phyloP scores from a whole-genome alignment of 176 grass and related monocot species.

The Ananas comosus region DNA sequence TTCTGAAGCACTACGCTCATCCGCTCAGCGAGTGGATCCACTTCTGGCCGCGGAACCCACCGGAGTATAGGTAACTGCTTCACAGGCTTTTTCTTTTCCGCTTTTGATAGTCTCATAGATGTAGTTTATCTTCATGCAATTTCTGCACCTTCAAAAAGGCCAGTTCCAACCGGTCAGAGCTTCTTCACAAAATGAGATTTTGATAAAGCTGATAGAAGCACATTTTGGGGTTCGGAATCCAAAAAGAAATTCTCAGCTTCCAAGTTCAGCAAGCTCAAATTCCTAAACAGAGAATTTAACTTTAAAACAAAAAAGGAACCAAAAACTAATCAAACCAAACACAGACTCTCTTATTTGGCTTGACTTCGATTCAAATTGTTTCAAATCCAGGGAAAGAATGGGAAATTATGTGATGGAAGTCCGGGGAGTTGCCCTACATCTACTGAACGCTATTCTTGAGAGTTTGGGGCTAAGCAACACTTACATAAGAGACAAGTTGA shows the following conservation, averaged over 20 bases:
- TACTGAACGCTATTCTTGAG: slow-evolving; percentile 47
- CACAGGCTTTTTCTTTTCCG: background rate
- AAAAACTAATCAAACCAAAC: background rate
- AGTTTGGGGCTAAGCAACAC: slow-evolving; percentile 41
- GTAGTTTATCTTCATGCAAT: no score
- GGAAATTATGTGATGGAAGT: slow-evolving; percentile 37
- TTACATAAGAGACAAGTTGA: slow-evolving; percentile 45
- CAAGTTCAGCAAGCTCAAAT: no score
- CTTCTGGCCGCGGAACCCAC: slow-evolving; percentile 46
- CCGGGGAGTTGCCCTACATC: slow-evolving; percentile 32
- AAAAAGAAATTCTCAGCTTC: no score
- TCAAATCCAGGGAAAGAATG: slow-evolving; percentile 43
- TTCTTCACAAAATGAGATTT: no score
- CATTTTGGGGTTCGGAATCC: no score
- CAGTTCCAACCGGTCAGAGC: no score
- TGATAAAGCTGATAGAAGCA: no score
- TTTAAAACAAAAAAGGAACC: no score
- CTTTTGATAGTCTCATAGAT: no score
- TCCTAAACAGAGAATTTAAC: no score
- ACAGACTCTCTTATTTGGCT: no score
- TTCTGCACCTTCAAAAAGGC: no score
- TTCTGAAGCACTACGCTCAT: slow-evolving; percentile 75
- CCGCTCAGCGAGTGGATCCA: slow-evolving; percentile 47
- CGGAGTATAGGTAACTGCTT: slow-evolving; percentile 47
- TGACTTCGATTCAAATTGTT: slow-evolving; percentile 15